Base-by-base conservation (phyloP, 805 yeast genomes). In the Sugiyamaella chiloensis region DNA sequence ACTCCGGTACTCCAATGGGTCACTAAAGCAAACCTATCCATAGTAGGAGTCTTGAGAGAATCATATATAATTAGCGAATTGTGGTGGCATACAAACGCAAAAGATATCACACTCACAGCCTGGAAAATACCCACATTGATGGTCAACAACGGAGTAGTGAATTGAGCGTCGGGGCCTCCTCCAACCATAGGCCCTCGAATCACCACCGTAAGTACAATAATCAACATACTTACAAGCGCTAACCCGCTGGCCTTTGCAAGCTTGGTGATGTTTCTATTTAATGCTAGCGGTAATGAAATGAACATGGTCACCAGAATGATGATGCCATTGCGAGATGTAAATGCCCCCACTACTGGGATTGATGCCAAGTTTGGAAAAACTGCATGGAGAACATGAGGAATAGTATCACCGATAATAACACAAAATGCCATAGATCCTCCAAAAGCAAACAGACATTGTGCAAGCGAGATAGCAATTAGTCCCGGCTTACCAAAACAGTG, bases 391-490 rank as follows among this genome's bases (percentile, higher is more conserved):
- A 90, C 96, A 63, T 88, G 96, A 0, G 98, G 97, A 29, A 91
- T 81, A 0, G 96, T 86, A 60, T 90, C 98, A 17, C 98, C 98
- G 26, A 90, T 88, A 55, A 90, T 91, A 44, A 90, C 90, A 52
- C 96, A 86, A 66, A 88, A 91, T 1, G 96, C 97, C 73, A 88
- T 81, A 51, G 88, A 80, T 0, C 98, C 98, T 21, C 98, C 97
- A 60, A 87, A 82, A 1, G 98, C 97, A 72, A 90, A 90, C 3
- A 87, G 70, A 1, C 93, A 89, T 61, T 90, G 95, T 0, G 95
- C 79, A 2, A 84, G 57, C 21, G 90, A 71, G 24, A 90, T 80
- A 5, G 81, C 57, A 2, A 82, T 62, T 50, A 81, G 79, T 0
- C 98, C 98, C 16, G 69, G 52, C 12, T 69, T 73, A 0, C 97